Base-by-base conservation (phyloP, 257 asterid genomes). In the Penstemon newberryi region DNA sequence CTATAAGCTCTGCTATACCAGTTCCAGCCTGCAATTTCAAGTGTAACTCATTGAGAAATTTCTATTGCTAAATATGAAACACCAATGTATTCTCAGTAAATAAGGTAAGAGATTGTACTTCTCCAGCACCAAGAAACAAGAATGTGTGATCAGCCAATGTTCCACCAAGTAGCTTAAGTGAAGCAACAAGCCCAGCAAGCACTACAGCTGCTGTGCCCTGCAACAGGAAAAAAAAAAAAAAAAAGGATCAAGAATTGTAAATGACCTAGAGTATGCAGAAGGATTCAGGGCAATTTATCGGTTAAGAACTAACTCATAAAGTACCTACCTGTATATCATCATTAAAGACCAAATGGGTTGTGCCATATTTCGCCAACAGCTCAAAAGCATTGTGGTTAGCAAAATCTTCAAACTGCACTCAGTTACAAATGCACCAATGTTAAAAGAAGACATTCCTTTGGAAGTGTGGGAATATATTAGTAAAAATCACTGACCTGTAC, bases 91-190 rank as follows among this genome's bases (percentile, higher is more conserved):
- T 25, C 3, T 25, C 33, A 19, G n/a, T 5, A 44, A 63, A 69
- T 7, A 54, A 64, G 56, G 64, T 3, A 55, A 66, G 57, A 56
- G 49, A 42, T 40, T 25, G 82, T 80, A 92, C 98, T 83, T 93
- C 98, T 81, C 98, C 98, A 64, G 98, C 98, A 73, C 98, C 98
- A 47, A 93, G 90, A 74, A 93, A 90, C 89, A 93, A 84, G 83
- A 93, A 93, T 4, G 87, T 93, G 78, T 90, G 98, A 78, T 90
- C 97, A 54, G 74, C 83, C 84, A 93, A 84, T 66, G 89, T 75
- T 39, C 97, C 96, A 11, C 98, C 98, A 51, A 90, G 89, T 57
- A 93, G 80, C 76, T 82, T 85, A 43, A 88, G 97, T 4, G 97
- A 87, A 18, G 98, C 96, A 73, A 90, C 87, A 45, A 93, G 94